Percentiles rank a stretch among this genome's conserved stretches.
Conservation (phyloP, 129 eudicot species). For the Logfia minima region DNA sequence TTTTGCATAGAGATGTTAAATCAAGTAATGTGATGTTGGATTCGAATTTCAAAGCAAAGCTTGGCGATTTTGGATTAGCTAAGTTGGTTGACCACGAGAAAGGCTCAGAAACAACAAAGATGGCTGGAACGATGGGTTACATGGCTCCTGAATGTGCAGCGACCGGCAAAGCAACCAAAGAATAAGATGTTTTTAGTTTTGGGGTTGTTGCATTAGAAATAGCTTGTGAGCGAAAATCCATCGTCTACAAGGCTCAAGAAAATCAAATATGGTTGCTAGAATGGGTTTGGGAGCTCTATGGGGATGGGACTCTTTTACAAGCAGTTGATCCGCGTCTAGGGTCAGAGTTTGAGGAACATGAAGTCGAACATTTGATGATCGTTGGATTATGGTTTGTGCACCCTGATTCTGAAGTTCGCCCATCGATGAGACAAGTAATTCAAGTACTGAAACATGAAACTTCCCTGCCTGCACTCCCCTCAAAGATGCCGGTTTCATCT, state of each 20-base stretch:
- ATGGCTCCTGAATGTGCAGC: slow-evolving; percentile 52
- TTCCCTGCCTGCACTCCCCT: slow-evolving; percentile 30
- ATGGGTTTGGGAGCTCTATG: slow-evolving; percentile 47
- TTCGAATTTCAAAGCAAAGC: slow-evolving; percentile 42
- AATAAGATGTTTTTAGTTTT: slow-evolving; percentile 50
- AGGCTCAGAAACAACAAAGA: slow-evolving; percentile 36
- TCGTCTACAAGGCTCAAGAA: slow-evolving; percentile 17
- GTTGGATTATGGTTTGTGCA: slow-evolving; percentile 58
- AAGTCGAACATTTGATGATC: slow-evolving; percentile 38
- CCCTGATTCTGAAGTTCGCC: slow-evolving; percentile 37
- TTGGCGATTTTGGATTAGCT: slow-evolving; percentile 63
- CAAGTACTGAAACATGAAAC: slow-evolving; percentile 38
- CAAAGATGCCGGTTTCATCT: slow-evolving; percentile 28
- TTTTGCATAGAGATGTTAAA: slow-evolving; percentile 49
- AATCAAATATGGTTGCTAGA: slow-evolving; percentile 20
- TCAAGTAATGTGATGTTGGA: slow-evolving; percentile 62
- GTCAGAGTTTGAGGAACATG: slow-evolving; percentile 21
- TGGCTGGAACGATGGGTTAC: slow-evolving; percentile 58
- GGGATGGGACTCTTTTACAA: slow-evolving; percentile 31
- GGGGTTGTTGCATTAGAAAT: slow-evolving; percentile 43
- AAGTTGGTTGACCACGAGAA: slow-evolving; percentile 51
- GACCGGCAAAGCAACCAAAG: slow-evolving; percentile 49
- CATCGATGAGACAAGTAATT: slow-evolving; percentile 46
- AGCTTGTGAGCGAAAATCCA: slow-evolving; percentile 39
- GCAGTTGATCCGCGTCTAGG: slow-evolving; percentile 39